Conservation (phyloP, 352 stramenopile species). For the Globisporangium abappressorium region DNA sequence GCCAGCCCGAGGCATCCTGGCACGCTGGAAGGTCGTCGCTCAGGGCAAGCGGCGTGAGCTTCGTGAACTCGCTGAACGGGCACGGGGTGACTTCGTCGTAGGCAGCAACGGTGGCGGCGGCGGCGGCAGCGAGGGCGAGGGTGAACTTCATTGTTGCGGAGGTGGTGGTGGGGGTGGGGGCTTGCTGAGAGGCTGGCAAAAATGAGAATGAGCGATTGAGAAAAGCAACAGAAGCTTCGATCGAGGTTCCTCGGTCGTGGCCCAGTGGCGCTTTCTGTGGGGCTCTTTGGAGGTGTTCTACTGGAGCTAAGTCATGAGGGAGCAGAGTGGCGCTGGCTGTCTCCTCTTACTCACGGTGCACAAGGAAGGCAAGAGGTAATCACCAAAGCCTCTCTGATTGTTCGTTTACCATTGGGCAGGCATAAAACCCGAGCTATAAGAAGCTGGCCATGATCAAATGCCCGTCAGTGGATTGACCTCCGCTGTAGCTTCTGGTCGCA, state of each 20-base stretch:
- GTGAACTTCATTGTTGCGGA: slow-evolving; percentile 13
- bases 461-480: not conserved
- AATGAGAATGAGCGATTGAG: not conserved
- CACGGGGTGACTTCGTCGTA: slow-evolving; percentile 9
- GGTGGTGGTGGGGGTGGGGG: not conserved
- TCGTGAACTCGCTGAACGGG: slow-evolving; percentile 6
- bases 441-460: not conserved
- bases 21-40: not conserved
- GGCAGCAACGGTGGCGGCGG: slow-evolving; percentile 1
- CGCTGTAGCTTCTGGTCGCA: not conserved
- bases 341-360: not conserved
- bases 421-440: not conserved
- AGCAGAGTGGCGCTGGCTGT: not conserved
- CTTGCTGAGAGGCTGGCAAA: not conserved
- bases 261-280: no score
- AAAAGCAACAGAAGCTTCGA: not conserved
- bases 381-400: not conserved
- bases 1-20: not conserved
- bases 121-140: slow-evolving; percentile 3
- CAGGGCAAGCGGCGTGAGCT: slow-evolving; percentile 3
- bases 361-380: not conserved
- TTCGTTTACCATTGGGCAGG: not conserved
- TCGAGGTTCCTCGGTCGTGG: not conserved
- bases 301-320: not conserved
- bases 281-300: not conserved